A percentile compares a stretch with the other conserved stretches of the same genome.
These are phyloP conservation scores for Anthracocystis panici-leucophaei DNA, from an alignment of 1,284 basidiomycete genomes.

Conservation along the genomic window DNA sequence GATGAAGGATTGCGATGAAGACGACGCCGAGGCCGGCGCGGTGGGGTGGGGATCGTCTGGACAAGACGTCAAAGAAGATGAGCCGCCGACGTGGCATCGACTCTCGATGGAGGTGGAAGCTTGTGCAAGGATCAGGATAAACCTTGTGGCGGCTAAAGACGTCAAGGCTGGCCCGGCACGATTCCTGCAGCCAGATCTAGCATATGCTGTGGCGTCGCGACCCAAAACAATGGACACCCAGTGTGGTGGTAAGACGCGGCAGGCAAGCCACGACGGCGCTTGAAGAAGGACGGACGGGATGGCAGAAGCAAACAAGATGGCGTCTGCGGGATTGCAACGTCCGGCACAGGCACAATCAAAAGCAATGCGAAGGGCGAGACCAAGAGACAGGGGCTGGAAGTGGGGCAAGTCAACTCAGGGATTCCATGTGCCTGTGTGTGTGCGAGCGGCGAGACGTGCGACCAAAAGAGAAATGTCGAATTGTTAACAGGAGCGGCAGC, in stretches of 20 bases:
- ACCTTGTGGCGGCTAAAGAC: background rate
- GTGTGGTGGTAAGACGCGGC: slow-evolving; percentile 3
- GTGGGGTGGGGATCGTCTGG: background rate
- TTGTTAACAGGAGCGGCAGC: background rate
- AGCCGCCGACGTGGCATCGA: background rate
- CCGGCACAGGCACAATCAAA: background rate
- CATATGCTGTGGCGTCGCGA: background rate
- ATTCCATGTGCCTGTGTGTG: background rate
- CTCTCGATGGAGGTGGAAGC: slow-evolving; percentile 1
- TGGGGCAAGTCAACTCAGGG: background rate
- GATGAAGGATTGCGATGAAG: background rate
- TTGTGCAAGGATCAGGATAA: background rate
- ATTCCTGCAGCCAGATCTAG: background rate
- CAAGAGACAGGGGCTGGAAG: background rate
- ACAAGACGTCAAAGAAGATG: background rate
- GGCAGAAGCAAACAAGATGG: slow-evolving; percentile 12
- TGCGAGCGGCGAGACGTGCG: background rate
- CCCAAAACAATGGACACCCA: background rate
- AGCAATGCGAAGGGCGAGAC: slow-evolving; percentile 3
- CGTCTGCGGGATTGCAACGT: background rate
- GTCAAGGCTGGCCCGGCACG: background rate
- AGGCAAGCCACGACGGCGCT: slow-evolving; percentile 1
- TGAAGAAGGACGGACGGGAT: background rate
- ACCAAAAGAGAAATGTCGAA: background rate
- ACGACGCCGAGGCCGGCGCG: background rate